Conservation (phyloP, 78 protist genomes). For the Dictyostelium discoideum region dicty_2.7 NC_007089.4:4636501-4637000, state of each 20-base stretch:
- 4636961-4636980: not conserved
- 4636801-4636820: constrained; percentile 39
- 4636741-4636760: constrained; percentile 66
- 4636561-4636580: constrained; percentile 50
- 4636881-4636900: not conserved
- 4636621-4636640: not conserved
- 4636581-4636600: constrained; percentile 70
- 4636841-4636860: not conserved
- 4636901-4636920: constrained; percentile 8
- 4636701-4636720: not conserved
- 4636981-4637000: too few relatives aligned
- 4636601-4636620: constrained; percentile 59
- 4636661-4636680: constrained; percentile 34
- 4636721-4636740: not conserved
- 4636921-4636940: not conserved
- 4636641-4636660: not conserved
- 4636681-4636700: constrained; percentile 64
- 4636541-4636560: constrained; percentile 60
- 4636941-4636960: not conserved
- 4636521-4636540: constrained; percentile 36
- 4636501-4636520: constrained; percentile 66
- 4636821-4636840: constrained; percentile 37
- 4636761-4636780: constrained; percentile 55
- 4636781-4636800: constrained; percentile 56
- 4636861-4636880: not conserved